phyloP scores from a whole-genome alignment of 805 yeast genomes.

The Saturnispora quitensis region DNA sequence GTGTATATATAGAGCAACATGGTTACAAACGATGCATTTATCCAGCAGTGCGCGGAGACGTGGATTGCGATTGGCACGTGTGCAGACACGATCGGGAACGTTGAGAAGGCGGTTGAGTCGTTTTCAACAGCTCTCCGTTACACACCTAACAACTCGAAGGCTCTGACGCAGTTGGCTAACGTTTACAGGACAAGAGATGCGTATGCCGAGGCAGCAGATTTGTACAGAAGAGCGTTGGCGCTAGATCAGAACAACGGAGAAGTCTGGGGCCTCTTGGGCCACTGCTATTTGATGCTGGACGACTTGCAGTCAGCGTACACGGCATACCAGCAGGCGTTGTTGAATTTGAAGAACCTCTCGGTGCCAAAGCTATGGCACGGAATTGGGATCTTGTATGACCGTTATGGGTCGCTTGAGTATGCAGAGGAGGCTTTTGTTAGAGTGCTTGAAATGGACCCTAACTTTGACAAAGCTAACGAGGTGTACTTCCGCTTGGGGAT shows the following conservation, averaged over 20 bases:
- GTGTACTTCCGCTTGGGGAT: conserved; percentile 94
- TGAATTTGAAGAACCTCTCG: conserved; percentile 83
- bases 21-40: conserved; percentile 24
- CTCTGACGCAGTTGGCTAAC: conserved; percentile 78
- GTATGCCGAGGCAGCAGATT: conserved; percentile 89
- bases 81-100: conserved; percentile 84
- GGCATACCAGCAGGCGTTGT: conserved; percentile 92
- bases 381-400: conserved; percentile 89
- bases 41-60: conserved; percentile 60
- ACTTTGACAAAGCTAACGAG: conserved; percentile 92
- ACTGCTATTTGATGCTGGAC: conserved; percentile 93
- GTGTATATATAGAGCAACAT: neutral
- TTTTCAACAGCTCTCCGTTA: conserved; percentile 83
- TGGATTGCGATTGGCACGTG: conserved; percentile 86
- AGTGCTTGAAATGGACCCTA: conserved; percentile 90
- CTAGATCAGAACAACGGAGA: conserved; percentile 86
- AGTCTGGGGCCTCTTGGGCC: conserved; percentile 95
- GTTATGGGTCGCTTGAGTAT: conserved; percentile 92
- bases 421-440: conserved; percentile 98
- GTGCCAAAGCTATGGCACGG: conserved; percentile 99
- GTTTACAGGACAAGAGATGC: conserved; percentile 82
- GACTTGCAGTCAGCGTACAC: conserved; percentile 92
- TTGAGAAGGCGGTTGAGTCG: conserved; percentile 80
- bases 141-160: conserved; percentile 78
- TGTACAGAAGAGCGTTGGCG: conserved; percentile 78